A percentile compares a stretch with the other conserved stretches of the same genome.
These are phyloP conservation scores for Fusarium avenaceum DNA, from an alignment of 2,329 filamentous ascomycete genomes.

Conservation along the genomic window DNA sequence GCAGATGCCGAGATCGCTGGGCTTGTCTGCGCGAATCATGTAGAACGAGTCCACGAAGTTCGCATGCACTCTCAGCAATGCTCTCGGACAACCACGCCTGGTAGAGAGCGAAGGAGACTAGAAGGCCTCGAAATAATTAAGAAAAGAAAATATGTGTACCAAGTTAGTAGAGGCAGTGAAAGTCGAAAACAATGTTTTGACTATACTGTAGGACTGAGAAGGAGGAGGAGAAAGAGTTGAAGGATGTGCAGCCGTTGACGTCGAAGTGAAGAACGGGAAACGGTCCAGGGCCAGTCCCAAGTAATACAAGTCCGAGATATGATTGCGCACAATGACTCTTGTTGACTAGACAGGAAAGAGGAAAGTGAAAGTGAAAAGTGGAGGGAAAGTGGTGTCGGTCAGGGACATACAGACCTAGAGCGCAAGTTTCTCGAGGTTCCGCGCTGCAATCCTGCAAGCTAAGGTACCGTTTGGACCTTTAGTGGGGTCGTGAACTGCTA, in stretches of 20 bases:
- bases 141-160: slow-evolving; percentile 9
- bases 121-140: slow-evolving; percentile 14
- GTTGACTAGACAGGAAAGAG: slow-evolving; percentile 20
- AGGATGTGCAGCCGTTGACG: slow-evolving; percentile 30
- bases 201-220: slow-evolving; percentile 22
- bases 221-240: slow-evolving; percentile 35
- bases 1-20: slow-evolving; percentile 12
- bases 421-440: slow-evolving; percentile 1
- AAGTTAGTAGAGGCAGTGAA: slow-evolving; percentile 5
- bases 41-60: slow-evolving; percentile 16
- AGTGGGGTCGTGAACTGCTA: slow-evolving; percentile 22
- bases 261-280: slow-evolving; percentile 7
- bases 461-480: slow-evolving; percentile 25
- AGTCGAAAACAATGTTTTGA: slow-evolving; percentile 12
- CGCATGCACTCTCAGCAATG: slow-evolving; percentile 10
- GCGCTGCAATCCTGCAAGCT: slow-evolving; percentile 5
- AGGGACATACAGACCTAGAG: neutral
- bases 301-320: slow-evolving; percentile 27
- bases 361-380: slow-evolving; percentile 10
- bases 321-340: slow-evolving; percentile 12
- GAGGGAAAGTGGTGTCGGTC: slow-evolving; percentile 23
- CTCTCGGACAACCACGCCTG: slow-evolving; percentile 19
- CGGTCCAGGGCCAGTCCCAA: slow-evolving; percentile 10
- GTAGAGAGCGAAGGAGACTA: slow-evolving; percentile 30
- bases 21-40: slow-evolving; percentile 18